Base-by-base conservation (phyloP, 805 yeast species). In the Yarrowia divulgata region DNA sequence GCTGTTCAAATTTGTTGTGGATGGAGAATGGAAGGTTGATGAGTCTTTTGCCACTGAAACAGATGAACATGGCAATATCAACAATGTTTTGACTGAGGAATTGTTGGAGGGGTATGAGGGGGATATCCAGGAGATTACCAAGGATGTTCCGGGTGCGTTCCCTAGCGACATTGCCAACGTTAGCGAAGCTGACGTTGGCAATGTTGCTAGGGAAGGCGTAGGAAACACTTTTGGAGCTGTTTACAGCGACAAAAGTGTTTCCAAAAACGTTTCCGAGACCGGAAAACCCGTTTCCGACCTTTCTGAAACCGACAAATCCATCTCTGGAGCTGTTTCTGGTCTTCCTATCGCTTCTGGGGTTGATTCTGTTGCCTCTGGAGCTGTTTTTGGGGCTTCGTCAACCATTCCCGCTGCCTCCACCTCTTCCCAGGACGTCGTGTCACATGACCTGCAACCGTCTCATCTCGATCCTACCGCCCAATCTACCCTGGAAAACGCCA, bases 1-100 rank as follows among this genome's bases (percentile, higher is more conserved):
- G 70, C 77, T 34, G 29, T 87, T 83, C 80, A 87, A 87, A 76
- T 87, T 84, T 73, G 85, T 87, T 55, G 86, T 87, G 50, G 89
- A 87, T 73, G 89, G 85, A 49, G 85, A 83, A 42, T 87, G 90
- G 90, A 72, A 75, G 64, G 77, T 71, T 23, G 84, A 81, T 72
- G 79, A 73, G 8, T 71, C 75, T 63, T 84, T 71, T 40, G 71
- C 64, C 8, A 68, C 48, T 8, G 71, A 52, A 29, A 70, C 72
- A 9, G 72, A 70, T 68, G 71, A 72, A 34, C 71, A 66, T 52
- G 72, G 72, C n/a, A 68, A 71, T 29, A 68, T 69, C 42, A 73
- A 69, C 58, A 71, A 67, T 39, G 68, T 62, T 13, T 18, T 69
- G 19, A 52, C 63, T 0, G 52, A 18, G 3, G 43, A 52, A 10